These are phyloP conservation scores for Aspergillus ochraceus DNA, from an alignment of 2,329 filamentous ascomycete genomes.

Conservation along the genomic window DNA sequence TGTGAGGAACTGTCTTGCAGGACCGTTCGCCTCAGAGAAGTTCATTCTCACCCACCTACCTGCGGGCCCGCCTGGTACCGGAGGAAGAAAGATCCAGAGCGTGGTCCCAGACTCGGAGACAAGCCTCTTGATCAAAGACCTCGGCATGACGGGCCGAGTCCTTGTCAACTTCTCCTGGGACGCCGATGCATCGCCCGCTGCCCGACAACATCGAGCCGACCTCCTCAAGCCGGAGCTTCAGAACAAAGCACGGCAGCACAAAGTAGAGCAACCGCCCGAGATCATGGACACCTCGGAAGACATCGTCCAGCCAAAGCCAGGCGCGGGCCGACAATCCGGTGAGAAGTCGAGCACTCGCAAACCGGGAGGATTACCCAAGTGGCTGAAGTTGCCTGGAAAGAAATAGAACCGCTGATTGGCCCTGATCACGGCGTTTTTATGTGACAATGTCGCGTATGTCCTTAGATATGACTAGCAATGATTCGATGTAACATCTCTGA, in stretches of 20 bases:
- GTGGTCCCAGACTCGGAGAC: constrained; percentile 47
- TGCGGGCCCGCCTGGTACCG: constrained; percentile 16
- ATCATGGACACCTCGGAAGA: constrained; percentile 56
- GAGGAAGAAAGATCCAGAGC: constrained; percentile 22
- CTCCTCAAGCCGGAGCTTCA: constrained; percentile 64
- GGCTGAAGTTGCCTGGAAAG: constrained; percentile 71
- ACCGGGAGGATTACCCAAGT: constrained; percentile 60
- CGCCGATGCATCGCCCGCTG: constrained; percentile 57
- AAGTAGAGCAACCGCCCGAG: constrained; percentile 40
- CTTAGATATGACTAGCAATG: not conserved
- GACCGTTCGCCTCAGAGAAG: constrained; percentile 54
- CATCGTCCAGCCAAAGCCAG: constrained; percentile 43
- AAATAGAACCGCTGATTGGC: constrained; percentile 51
- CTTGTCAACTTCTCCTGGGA: constrained; percentile 78
- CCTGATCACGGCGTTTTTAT: not conserved
- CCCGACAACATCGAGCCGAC: constrained; percentile 50
- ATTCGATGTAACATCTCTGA: not conserved
- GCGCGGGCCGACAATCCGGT: constrained; percentile 20
- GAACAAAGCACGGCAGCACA: constrained; percentile 65
- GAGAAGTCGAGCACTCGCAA: constrained; percentile 35
- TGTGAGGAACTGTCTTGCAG: constrained; percentile 69
- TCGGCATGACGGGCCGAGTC: constrained; percentile 69
- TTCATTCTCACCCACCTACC: constrained; percentile 70
- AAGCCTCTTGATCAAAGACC: constrained; percentile 64
- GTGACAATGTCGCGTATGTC: not conserved